phyloP scores from a whole-genome alignment of 2,329 filamentous ascomycete species.

The Epichloe sibirici region DNA sequence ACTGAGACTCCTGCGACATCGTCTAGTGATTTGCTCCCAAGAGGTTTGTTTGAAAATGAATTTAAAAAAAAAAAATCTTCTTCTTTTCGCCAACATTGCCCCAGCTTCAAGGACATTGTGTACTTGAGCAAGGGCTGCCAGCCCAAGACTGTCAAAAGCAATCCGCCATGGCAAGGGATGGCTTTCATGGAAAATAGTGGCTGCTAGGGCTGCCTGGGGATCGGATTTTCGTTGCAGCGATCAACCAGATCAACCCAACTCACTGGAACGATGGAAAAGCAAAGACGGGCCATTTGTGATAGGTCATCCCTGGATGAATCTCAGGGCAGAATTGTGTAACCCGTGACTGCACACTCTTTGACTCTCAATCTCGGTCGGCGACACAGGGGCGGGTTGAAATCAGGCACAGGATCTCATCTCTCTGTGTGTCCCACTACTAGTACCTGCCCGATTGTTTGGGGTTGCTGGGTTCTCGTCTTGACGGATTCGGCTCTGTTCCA shows the following conservation, averaged over 20 bases:
- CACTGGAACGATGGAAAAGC: background rate
- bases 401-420: background rate
- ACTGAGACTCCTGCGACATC: background rate
- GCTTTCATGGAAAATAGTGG: background rate
- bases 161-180: background rate
- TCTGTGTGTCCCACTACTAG: no score
- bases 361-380: background rate
- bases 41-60: background rate
- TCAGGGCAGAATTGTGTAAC: background rate
- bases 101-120: background rate
- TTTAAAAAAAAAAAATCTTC: background rate
- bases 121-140: background rate
- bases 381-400: background rate
- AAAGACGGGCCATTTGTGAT: background rate
- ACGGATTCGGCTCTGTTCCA: no score
- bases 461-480: no score
- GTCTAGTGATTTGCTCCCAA: background rate
- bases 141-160: background rate
- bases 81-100: background rate
- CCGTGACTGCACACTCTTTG: background rate
- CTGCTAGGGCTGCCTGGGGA: background rate
- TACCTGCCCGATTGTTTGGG: no score
- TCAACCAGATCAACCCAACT: background rate
- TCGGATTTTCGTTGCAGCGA: background rate
- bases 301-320: background rate